phyloP scores from a whole-genome alignment of 164 flowering plant species.

The Macadamia tetraphylla region DNA sequence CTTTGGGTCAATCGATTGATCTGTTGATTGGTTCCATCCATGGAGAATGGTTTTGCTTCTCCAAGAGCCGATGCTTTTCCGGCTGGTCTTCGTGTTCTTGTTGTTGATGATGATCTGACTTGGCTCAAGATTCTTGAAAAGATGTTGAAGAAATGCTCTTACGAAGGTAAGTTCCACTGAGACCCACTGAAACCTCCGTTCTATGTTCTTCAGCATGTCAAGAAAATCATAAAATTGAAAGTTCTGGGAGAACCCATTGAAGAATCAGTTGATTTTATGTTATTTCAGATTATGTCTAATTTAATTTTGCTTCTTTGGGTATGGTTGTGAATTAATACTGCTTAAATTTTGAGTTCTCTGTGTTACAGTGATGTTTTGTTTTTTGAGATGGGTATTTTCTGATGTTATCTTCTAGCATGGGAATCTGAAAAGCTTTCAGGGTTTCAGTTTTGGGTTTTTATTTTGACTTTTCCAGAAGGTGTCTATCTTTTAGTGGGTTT shows the following conservation, averaged over 20 bases:
- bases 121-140: slow-evolving; percentile 89
- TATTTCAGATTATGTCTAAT: too few relatives aligned
- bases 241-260: too few relatives aligned
- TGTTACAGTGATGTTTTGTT: not conserved
- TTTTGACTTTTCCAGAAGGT: not conserved
- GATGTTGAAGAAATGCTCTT: slow-evolving; percentile 91
- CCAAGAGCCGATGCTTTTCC: slow-evolving; percentile 58
- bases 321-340: not conserved
- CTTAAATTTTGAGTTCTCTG: not conserved
- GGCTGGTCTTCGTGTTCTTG: slow-evolving; percentile 84
- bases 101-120: slow-evolving; percentile 92
- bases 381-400: not conserved
- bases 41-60: slow-evolving; percentile 47
- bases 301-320: too few relatives aligned
- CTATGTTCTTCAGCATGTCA: not conserved
- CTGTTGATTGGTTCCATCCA: slow-evolving; percentile 3
- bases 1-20: slow-evolving; percentile 1
- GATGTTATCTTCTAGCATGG: not conserved
- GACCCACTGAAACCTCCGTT: not conserved
- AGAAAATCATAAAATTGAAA: too few relatives aligned
- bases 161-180: slow-evolving; percentile 36
- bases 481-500: not conserved
- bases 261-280: too few relatives aligned
- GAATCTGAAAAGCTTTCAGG: not conserved
- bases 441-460: not conserved